Conservation (phyloP, 768 basidiomycete species). For the Rossbeevera mucosa region DNA sequence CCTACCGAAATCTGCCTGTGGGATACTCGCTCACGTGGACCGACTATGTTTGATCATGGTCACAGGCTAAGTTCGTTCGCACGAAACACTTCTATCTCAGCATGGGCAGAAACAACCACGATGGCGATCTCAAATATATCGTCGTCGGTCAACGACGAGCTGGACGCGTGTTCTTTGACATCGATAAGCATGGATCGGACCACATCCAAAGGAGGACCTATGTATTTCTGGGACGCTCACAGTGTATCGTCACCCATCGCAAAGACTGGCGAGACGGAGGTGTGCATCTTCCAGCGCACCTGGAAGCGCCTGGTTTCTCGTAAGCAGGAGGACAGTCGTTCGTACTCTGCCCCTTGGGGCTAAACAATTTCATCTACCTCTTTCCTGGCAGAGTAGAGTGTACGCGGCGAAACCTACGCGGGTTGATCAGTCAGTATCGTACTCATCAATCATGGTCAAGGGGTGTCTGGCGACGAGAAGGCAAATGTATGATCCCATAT, state of each 20-base stretch:
- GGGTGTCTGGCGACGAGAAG: not conserved
- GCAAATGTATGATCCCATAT: not conserved
- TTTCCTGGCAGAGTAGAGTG: conserved; percentile 6
- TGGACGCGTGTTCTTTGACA: not conserved
- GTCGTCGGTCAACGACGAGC: conserved; percentile 4
- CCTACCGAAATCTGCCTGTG: not conserved
- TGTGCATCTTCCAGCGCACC: not conserved
- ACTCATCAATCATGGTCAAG: not conserved
- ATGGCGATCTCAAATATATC: conserved; percentile 5
- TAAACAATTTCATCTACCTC: conserved; percentile 6
- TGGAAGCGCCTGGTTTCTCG: no score
- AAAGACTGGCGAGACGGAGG: conserved; percentile 10
- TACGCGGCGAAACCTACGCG: conserved; percentile 9
- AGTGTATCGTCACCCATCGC: not conserved
- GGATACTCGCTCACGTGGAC: not conserved
- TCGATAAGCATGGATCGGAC: not conserved
- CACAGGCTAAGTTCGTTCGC: conserved; percentile 2
- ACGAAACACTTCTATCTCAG: conserved; percentile 11
- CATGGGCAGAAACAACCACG: conserved; percentile 3
- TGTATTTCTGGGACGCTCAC: conserved; percentile 2
- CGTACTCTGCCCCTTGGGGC: conserved; percentile 6
- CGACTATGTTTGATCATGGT: not conserved
- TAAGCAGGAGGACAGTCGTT: no score
- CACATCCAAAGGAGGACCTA: not conserved
- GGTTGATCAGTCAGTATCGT: not conserved